Conservation (phyloP, 2,329 filamentous ascomycete genomes). For the Diatrype stigma region DNA sequence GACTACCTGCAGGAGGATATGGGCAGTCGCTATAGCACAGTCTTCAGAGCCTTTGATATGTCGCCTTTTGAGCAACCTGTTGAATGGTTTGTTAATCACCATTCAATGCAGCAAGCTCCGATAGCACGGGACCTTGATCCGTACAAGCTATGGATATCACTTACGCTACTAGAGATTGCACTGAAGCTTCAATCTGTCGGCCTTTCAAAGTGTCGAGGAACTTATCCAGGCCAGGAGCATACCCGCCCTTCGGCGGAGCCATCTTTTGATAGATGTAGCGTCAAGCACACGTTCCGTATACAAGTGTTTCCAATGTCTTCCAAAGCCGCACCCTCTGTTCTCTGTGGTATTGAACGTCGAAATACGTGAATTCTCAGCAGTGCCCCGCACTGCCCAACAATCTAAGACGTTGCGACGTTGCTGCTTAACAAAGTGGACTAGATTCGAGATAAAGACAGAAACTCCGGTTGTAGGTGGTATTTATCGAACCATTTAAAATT, state of each 20-base stretch:
- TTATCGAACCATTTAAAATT: too few relatives aligned
- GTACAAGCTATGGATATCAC: conserved; percentile 19
- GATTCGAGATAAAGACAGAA: too few relatives aligned
- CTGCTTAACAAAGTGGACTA: too few relatives aligned
- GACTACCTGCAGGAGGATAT: conserved; percentile 83
- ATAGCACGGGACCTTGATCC: too few relatives aligned
- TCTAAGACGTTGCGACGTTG: too few relatives aligned
- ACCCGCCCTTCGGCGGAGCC: conserved; percentile 51
- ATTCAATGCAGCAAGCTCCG: too few relatives aligned
- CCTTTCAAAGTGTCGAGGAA: conserved; percentile 77
- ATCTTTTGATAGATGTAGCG: conserved; percentile 33
- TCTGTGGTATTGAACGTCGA: background rate
- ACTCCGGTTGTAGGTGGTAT: too few relatives aligned
- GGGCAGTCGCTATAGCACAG: conserved; percentile 87
- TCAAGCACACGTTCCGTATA: too few relatives aligned
- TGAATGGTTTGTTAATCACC: conserved; percentile 1
- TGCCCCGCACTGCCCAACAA: too few relatives aligned
- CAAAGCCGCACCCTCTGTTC: background rate
- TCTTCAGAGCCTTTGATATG: conserved; percentile 85
- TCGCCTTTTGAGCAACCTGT: conserved; percentile 84
- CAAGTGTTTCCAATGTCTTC: background rate
- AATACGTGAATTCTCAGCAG: too few relatives aligned
- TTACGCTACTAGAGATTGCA: conserved; percentile 80
- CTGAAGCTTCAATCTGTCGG: conserved; percentile 71
- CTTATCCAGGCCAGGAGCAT: conserved; percentile 70